These are phyloP conservation scores for Gaeumannomyces tritici DNA, from an alignment of 2,329 filamentous ascomycete species.

Conservation along the genomic window DNA sequence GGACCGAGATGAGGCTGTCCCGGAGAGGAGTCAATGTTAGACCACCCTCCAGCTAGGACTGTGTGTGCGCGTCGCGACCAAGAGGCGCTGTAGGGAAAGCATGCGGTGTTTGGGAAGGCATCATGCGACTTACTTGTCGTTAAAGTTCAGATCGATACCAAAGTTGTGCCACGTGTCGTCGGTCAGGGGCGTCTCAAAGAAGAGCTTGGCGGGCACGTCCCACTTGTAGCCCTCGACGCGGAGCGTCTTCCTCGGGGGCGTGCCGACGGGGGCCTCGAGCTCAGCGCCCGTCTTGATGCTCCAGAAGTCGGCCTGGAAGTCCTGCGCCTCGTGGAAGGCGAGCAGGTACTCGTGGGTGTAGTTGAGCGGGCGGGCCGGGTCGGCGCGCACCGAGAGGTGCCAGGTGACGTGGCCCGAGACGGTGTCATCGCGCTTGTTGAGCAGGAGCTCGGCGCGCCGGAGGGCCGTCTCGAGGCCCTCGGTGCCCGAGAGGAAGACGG, in stretches of 20 bases:
- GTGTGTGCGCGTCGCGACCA: no score
- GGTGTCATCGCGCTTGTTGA: slow-evolving; percentile 1
- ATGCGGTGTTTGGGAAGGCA: no score
- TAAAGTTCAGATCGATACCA: background rate
- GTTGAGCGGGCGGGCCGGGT: background rate
- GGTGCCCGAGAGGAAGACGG: background rate
- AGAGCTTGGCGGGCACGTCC: background rate
- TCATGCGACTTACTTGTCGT: background rate
- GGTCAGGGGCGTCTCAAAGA: background rate
- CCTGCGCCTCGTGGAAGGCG: slow-evolving; percentile 1
- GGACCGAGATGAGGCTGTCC: background rate
- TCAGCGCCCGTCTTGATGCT: background rate
- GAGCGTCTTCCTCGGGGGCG: background rate
- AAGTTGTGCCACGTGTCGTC: background rate
- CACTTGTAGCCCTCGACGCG: background rate
- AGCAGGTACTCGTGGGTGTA: slow-evolving; percentile 1
- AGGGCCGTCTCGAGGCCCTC: background rate
- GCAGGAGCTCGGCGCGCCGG: background rate
- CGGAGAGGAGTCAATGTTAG: background rate
- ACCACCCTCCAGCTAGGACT: no score
- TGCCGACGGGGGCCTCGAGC: background rate
- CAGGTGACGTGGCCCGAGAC: background rate
- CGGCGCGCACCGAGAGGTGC: background rate
- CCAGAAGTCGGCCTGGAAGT: slow-evolving; percentile 1
- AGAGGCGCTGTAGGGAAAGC: no score